phyloP scores from a whole-genome alignment of 148 eudicot genomes.

The Nyssa sinensis region DNA sequence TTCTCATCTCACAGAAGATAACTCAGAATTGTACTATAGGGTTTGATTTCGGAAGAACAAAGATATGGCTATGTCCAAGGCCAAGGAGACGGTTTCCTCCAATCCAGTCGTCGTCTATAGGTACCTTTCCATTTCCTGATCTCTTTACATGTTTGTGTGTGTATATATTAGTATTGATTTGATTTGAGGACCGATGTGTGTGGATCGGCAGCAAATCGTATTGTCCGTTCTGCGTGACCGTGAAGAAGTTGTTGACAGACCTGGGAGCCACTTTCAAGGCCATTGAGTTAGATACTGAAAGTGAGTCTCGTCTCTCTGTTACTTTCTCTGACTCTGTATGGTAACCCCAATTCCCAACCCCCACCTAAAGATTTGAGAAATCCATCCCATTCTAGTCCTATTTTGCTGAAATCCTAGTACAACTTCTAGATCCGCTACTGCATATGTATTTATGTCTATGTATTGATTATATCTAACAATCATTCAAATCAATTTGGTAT shows the following conservation, averaged over 20 bases:
- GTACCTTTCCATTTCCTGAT: constrained; percentile 18
- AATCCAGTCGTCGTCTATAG: constrained; percentile 80
- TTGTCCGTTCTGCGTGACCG: constrained; percentile 49
- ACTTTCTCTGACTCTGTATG: no score
- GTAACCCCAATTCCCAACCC: no score
- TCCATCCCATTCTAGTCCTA: no score
- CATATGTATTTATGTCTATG: no score
- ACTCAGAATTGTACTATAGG: background rate
- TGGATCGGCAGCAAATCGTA: constrained; percentile 49
- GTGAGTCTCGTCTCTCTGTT: constrained; percentile 23
- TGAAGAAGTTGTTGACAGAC: constrained; percentile 41
- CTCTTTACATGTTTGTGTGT: background rate
- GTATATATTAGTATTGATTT: background rate
- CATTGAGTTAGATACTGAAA: constrained; percentile 50
- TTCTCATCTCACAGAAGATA: no score
- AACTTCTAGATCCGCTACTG: no score
- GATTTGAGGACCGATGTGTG: background rate
- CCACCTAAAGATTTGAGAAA: no score
- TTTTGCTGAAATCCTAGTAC: no score
- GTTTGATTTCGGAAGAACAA: background rate
- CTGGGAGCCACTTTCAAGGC: constrained; percentile 44
- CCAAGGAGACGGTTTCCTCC: constrained; percentile 56
- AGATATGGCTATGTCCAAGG: constrained; percentile 59
- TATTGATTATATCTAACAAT: no score
- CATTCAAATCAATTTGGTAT: background rate